A percentile compares a stretch with the other conserved stretches of the same genome.
phyloP scores from a whole-genome alignment of 352 stramenopile species.

The Globisporangium nagaii region DNA sequence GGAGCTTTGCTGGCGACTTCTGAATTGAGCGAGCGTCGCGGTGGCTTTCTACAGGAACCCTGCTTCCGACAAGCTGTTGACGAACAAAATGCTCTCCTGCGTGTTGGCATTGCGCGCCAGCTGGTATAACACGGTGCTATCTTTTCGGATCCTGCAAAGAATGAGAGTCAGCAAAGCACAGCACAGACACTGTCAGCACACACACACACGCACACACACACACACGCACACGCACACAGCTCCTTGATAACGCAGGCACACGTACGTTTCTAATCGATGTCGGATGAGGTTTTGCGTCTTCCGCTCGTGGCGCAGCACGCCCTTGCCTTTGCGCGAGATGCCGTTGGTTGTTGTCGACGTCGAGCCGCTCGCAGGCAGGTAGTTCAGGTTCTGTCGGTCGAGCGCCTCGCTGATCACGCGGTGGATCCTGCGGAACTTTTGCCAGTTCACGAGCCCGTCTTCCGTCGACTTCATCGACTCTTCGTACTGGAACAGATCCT shows the following conservation, averaged over 20 bases:
- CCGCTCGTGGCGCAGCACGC: constrained; percentile 64
- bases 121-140: constrained; percentile 80
- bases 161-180: constrained; percentile 8
- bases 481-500: constrained; percentile 85
- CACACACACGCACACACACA: background rate
- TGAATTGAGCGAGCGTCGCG: background rate
- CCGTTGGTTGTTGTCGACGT: constrained; percentile 22
- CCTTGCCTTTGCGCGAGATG: constrained; percentile 69
- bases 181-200: background rate
- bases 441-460: constrained; percentile 81
- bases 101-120: constrained; percentile 83
- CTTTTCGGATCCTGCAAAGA: constrained; percentile 66
- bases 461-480: constrained; percentile 83
- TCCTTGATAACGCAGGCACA: constrained; percentile 10
- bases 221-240: background rate
- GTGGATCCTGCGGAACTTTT: constrained; percentile 83
- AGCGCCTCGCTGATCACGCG: constrained; percentile 74
- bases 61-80: constrained; percentile 85
- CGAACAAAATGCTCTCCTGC: constrained; percentile 85
- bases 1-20: no score
- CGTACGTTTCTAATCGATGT: constrained; percentile 83
- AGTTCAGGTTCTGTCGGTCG: constrained; percentile 74
- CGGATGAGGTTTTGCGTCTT: constrained; percentile 70
- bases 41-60: constrained; percentile 56
- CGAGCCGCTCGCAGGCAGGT: constrained; percentile 39